Conservation (phyloP, 371 early-diverging fungal genomes). For the Mortierella sp. region DNA sequence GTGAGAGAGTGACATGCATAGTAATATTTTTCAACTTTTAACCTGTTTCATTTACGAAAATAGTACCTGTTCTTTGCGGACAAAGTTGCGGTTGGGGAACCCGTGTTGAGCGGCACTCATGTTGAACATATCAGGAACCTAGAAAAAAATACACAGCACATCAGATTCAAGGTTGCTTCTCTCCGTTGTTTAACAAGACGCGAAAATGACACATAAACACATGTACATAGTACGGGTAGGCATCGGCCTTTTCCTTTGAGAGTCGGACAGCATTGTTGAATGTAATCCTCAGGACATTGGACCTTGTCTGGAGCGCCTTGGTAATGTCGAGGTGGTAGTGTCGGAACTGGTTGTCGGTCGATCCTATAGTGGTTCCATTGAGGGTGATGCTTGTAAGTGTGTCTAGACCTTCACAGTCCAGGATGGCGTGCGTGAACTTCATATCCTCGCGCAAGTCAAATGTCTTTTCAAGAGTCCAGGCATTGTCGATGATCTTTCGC, state of each 20-base stretch:
- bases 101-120: constrained; percentile 55
- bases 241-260: constrained; percentile 31
- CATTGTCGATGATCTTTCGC: constrained; percentile 23
- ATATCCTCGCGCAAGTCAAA: constrained; percentile 12
- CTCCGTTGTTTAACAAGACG: neutral
- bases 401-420: constrained; percentile 63
- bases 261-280: constrained; percentile 36
- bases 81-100: constrained; percentile 45
- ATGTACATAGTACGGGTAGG: constrained; percentile 52
- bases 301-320: constrained; percentile 17
- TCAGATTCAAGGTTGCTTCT: neutral
- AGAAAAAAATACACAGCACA: neutral
- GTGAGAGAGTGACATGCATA: neutral
- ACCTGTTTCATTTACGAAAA: neutral
- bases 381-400: constrained; percentile 58
- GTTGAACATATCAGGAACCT: constrained; percentile 59
- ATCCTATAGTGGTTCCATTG: constrained; percentile 46
- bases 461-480: constrained; percentile 31
- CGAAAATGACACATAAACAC: too few relatives aligned
- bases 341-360: constrained; percentile 61
- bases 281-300: constrained; percentile 41
- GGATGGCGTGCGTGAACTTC: constrained; percentile 12
- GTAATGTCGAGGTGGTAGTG: constrained; percentile 33
- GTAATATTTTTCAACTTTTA: neutral
- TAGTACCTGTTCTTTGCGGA: constrained; percentile 51